Conservation (phyloP, 352 stramenopile species). For the Phytophthora sojae region DNA sequence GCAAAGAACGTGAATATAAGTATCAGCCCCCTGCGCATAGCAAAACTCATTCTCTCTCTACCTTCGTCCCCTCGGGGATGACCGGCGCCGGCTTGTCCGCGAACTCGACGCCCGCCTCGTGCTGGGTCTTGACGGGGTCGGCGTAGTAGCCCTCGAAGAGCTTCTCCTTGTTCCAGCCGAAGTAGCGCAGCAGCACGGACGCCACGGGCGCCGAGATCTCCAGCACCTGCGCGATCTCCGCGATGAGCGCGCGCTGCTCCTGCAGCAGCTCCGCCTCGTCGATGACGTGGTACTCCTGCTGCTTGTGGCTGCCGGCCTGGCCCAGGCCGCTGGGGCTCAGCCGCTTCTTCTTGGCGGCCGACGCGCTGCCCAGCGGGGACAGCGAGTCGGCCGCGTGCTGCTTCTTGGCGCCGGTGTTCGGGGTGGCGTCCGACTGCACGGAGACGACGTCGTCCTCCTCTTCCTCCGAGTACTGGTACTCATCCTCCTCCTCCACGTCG, state of each 20-base stretch:
- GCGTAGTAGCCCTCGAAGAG: slow-evolving; percentile 89
- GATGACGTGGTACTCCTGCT: slow-evolving; percentile 84
- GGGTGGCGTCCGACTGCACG: slow-evolving; percentile 30
- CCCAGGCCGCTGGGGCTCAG: slow-evolving; percentile 53
- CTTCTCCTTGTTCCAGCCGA: slow-evolving; percentile 92
- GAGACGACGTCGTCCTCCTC: slow-evolving; percentile 40
- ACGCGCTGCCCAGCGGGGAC: slow-evolving; percentile 52
- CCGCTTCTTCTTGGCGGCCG: slow-evolving; percentile 77
- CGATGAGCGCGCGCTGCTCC: slow-evolving; percentile 69
- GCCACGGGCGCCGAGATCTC: slow-evolving; percentile 68
- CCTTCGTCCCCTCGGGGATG: slow-evolving; percentile 48
- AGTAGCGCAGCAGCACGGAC: slow-evolving; percentile 84
- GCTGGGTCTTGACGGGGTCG: slow-evolving; percentile 63
- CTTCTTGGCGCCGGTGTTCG: slow-evolving; percentile 41
- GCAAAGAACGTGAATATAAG: too few species aligned
- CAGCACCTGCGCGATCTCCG: slow-evolving; percentile 82
- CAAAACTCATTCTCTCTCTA: slow-evolving; percentile 11
- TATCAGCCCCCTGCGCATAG: too few species aligned
- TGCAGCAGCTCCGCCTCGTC: slow-evolving; percentile 81
- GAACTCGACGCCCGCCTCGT: slow-evolving; percentile 70
- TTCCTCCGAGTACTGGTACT: slow-evolving; percentile 78
- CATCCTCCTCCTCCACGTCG: slow-evolving; percentile 76
- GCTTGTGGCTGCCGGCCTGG: slow-evolving; percentile 29
- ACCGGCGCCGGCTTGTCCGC: slow-evolving; percentile 46
- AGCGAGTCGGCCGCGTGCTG: slow-evolving; percentile 39